A percentile compares a stretch with the other conserved stretches of the same genome.
phyloP scores from a whole-genome alignment of 495 filamentous ascomycete species.

The Penicillium robsamsonii region DNA sequence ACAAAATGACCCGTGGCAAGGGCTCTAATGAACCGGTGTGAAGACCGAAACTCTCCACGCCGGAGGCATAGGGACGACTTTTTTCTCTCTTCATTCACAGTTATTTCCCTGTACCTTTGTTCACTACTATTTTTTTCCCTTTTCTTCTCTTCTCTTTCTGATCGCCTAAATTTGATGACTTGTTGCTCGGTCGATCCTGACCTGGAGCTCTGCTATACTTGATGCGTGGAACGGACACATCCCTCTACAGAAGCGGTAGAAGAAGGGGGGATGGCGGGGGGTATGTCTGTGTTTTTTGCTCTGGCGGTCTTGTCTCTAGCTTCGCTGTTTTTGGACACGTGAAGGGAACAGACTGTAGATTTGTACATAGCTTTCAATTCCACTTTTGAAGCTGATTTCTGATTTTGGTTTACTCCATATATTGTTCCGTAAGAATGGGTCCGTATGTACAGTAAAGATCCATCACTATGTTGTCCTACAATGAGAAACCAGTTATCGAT shows the following conservation, averaged over 20 bases:
- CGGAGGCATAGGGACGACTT: conserved; percentile 15
- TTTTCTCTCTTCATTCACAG: conserved; percentile 18
- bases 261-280: not conserved
- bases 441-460: not conserved
- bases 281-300: not conserved
- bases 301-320: not conserved
- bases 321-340: conserved; percentile 2
- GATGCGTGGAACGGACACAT: not conserved
- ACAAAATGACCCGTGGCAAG: conserved; percentile 6
- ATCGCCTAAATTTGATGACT: conserved; percentile 13
- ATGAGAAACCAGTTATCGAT: not conserved
- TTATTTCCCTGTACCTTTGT: conserved; percentile 19
- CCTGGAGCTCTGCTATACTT: conserved; percentile 6
- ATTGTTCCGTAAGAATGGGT: not conserved
- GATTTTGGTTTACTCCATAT: not conserved
- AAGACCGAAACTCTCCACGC: conserved; percentile 2
- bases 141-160: conserved; percentile 1
- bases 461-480: not conserved
- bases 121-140: conserved; percentile 11
- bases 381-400: conserved; percentile 22
- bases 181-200: conserved; percentile 5
- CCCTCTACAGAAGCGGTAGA: not conserved
- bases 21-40: conserved; percentile 2
- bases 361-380: conserved; percentile 32
- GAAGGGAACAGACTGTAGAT: conserved; percentile 12